Evolutionary conservation across 1,139 yeast species (phyloP).

Genomic region (Meyerozyma guilliermondii): DNA sequence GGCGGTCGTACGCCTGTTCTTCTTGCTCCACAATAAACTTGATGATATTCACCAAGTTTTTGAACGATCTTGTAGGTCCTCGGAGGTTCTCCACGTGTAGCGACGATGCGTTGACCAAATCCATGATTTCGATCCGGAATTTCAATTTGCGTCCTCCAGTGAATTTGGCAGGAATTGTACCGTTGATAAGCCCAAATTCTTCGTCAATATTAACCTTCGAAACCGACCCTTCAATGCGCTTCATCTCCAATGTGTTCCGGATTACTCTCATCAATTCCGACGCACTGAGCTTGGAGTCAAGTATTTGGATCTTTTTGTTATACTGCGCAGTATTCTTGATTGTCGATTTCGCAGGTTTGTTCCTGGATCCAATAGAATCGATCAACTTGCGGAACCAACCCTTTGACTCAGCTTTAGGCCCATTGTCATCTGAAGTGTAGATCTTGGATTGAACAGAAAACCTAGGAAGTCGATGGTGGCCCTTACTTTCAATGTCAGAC

Average conservation of each 20-base stretch:
- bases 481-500: constrained; percentile 8
- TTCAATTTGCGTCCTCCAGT: constrained; percentile 45
- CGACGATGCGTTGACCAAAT: constrained; percentile 38
- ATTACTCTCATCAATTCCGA: constrained; percentile 29
- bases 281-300: constrained; percentile 30
- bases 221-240: constrained; percentile 48
- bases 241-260: constrained; percentile 40
- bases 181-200: constrained; percentile 41
- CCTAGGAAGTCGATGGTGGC: constrained; percentile 22
- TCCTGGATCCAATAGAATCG: constrained; percentile 9
- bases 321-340: constrained; percentile 5
- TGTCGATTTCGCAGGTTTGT: constrained; percentile 3
- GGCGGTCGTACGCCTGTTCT: constrained; percentile 21
- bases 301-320: constrained; percentile 23
- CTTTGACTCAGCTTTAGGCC: constrained; percentile 9
- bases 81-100: constrained; percentile 51
- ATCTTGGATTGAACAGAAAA: constrained; percentile 15
- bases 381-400: constrained; percentile 39
- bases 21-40: constrained; percentile 33
- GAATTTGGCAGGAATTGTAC: constrained; percentile 44
- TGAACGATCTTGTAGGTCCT: constrained; percentile 69
- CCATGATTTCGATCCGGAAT: constrained; percentile 43
- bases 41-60: constrained; percentile 48
- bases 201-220: constrained; percentile 37
- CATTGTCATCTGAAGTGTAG: constrained; percentile 4